Conservation (phyloP, 192 early-diverging fungal genomes). For the Dimargaris cristalligena region DNA sequence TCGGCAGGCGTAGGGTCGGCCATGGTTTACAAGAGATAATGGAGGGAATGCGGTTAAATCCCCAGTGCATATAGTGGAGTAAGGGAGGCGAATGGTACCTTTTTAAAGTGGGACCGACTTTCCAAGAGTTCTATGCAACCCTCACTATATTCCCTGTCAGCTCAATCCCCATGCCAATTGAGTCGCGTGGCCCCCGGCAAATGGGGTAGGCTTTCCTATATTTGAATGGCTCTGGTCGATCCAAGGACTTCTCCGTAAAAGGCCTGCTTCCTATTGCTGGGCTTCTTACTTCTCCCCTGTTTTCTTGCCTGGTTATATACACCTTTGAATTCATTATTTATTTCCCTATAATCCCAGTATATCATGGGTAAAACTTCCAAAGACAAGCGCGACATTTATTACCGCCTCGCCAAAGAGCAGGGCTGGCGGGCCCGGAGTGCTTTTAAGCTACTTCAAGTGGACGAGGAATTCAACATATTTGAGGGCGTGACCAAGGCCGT, state of each 20-base stretch:
- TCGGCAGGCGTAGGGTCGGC: not conserved
- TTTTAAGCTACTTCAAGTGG: constrained; percentile 91
- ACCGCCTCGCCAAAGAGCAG: constrained; percentile 91
- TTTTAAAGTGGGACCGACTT: too few relatives aligned
- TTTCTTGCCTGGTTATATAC: not conserved
- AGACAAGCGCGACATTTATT: constrained; percentile 93
- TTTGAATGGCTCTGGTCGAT: not conserved
- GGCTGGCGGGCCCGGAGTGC: constrained; percentile 94
- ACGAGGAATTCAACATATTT: constrained; percentile 89
- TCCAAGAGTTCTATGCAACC: too few relatives aligned
- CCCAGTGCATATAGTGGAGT: too few relatives aligned
- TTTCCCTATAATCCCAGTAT: constrained; percentile 9
- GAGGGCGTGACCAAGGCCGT: constrained; percentile 74
- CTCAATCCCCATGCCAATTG: too few relatives aligned
- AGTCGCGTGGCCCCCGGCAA: too few relatives aligned
- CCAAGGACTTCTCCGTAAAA: not conserved
- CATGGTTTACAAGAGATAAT: too few relatives aligned
- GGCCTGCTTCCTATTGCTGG: not conserved
- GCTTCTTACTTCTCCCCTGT: not conserved
- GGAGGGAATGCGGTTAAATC: too few relatives aligned
- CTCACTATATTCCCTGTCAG: too few relatives aligned
- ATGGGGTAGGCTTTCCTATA: not conserved
- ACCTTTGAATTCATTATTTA: not conserved
- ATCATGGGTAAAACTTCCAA: constrained; percentile 72
- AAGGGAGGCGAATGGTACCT: too few relatives aligned